phyloP scores from a whole-genome alignment of 1,139 yeast species.

The Hansenula lynferdii region DNA sequence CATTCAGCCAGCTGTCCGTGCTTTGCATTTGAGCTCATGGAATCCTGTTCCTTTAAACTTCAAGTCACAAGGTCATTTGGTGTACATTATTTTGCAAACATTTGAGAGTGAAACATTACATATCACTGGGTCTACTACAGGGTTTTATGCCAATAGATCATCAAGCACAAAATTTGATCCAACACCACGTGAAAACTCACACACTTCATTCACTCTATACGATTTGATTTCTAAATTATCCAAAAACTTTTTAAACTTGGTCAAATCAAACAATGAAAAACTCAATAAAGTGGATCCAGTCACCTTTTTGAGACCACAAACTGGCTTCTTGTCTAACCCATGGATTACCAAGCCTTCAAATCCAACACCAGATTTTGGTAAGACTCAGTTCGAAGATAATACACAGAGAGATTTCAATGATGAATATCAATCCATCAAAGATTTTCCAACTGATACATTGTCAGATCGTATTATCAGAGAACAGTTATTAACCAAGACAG shows the following conservation, averaged over 20 bases:
- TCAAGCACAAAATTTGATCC: constrained; percentile 72
- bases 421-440: constrained; percentile 79
- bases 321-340: constrained; percentile 59
- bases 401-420: constrained; percentile 81
- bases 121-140: constrained; percentile 72
- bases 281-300: constrained; percentile 47
- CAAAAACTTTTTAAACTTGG: constrained; percentile 32
- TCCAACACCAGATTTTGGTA: constrained; percentile 52
- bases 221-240: constrained; percentile 29
- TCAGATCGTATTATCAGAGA: constrained; percentile 75
- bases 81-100: constrained; percentile 71
- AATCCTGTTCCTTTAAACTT: constrained; percentile 69
- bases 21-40: constrained; percentile 75
- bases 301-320: constrained; percentile 55
- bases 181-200: constrained; percentile 32
- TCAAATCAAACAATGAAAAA: constrained; percentile 33
- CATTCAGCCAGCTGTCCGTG: constrained; percentile 35
- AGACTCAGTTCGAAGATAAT: constrained; percentile 57
- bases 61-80: constrained; percentile 69
- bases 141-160: constrained; percentile 73
- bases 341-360: constrained; percentile 47
- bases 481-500: constrained; percentile 63
- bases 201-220: constrained; percentile 28
- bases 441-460: constrained; percentile 52
- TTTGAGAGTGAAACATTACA: constrained; percentile 76